Base-by-base conservation (phyloP, 2,329 filamentous ascomycete species). In the Diaporthe sp. region DNA sequence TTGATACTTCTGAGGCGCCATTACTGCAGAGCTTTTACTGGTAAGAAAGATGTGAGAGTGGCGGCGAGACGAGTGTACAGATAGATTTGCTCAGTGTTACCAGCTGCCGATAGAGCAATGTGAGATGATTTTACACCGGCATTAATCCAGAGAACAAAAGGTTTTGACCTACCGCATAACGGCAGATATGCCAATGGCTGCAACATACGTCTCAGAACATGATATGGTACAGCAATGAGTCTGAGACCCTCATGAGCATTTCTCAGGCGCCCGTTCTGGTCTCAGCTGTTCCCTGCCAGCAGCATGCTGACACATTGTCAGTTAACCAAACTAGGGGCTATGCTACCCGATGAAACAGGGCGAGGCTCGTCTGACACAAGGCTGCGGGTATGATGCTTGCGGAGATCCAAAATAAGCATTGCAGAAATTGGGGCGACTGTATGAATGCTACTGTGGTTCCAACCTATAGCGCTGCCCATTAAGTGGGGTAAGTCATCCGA, bases 371-470 rank as follows among this genome's bases (percentile, higher is more conserved):
- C 57, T 39, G 22, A 60, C 34, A 60, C 57, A 39, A 20, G 13
- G 13, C 13, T 6, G 34, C 57, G 12, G 57, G 20, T 15, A n/a
- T 15, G 20, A 39, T 39, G 57, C 57, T 7, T 60, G 57, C 34
- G 34, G 20, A 60, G 57, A 60, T 25, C 57, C 34, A 39, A 60
- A 37, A 60, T 34, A 60, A 60, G 57, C 57, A n/a, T 60, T 15
- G 37, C 37, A 37, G 37, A 12, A 37, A 37, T 37, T 39, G 37
- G 9, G 37, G 37, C 9, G 4, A 39, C 10, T 39, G 37, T 39
- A 39, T 39, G 37, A 39, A 39, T 31, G 28, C 6, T 28, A 31
- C 53, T 57, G 13, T 20, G 28, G 28, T 25, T 13, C 53, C 53
- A 34, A 34, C 53, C 53, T 57, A 57, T 57, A 57, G 15, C 28